Conservation (phyloP, 768 basidiomycete genomes). For the Nevesoporus exiguus region DNA sequence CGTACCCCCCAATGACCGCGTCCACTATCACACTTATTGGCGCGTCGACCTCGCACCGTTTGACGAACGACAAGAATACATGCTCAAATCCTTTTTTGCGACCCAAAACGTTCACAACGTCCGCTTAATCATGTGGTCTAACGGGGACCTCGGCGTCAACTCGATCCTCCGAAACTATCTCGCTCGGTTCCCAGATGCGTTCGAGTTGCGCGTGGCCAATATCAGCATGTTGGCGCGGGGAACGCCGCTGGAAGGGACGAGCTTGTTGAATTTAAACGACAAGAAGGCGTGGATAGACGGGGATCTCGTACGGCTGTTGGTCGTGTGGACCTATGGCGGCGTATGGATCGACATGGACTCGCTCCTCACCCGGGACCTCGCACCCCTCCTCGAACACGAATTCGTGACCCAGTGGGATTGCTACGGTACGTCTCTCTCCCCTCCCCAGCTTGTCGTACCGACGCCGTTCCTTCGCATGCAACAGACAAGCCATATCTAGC, state of each 20-base stretch:
- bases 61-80: constrained; percentile 78
- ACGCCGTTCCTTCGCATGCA: neutral
- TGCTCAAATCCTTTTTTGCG: constrained; percentile 91
- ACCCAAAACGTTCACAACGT: constrained; percentile 71
- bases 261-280: constrained; percentile 60
- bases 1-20: constrained; percentile 39
- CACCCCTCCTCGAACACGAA: constrained; percentile 87
- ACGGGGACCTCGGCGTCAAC: constrained; percentile 64
- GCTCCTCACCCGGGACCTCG: constrained; percentile 81
- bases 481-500: constrained; percentile 74
- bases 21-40: constrained; percentile 92
- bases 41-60: constrained; percentile 83
- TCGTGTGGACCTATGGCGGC: constrained; percentile 88
- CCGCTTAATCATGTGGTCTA: constrained; percentile 87
- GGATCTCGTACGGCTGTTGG: constrained; percentile 82
- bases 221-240: constrained; percentile 63
- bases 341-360: constrained; percentile 99
- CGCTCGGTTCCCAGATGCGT: constrained; percentile 60
- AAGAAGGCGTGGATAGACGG: constrained; percentile 92
- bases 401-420: constrained; percentile 99
- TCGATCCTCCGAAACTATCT: constrained; percentile 59
- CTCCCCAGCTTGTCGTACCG: neutral
- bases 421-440: constrained; percentile 59
- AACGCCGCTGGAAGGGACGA: constrained; percentile 71
- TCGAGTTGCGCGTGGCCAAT: constrained; percentile 69